Evolutionary conservation across 495 filamentous ascomycete species (phyloP).

Genomic region (Xylaria curta): DNA sequence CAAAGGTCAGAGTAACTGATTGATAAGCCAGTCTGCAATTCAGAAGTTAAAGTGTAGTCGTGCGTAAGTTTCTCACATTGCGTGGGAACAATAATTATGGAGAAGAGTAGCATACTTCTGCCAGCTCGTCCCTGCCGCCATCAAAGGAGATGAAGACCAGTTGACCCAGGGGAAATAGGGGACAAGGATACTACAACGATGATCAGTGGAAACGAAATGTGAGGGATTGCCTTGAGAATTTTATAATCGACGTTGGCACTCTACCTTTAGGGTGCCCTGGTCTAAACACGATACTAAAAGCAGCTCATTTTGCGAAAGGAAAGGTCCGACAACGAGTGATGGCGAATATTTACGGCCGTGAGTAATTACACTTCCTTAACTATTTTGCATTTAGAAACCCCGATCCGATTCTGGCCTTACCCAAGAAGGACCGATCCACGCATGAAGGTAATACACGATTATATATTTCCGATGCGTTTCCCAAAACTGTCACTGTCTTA

Average conservation of each 20-base stretch:
- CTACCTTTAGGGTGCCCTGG: not conserved
- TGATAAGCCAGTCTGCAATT: slow-evolving; percentile 27
- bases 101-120: not conserved
- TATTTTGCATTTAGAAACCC: not conserved
- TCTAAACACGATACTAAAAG: not conserved
- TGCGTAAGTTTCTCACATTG: not conserved
- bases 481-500: not conserved
- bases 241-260: not conserved
- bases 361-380: not conserved
- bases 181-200: not conserved
- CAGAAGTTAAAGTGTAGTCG: not conserved
- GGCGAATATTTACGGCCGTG: not conserved
- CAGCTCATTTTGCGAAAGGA: not conserved
- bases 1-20: slow-evolving; percentile 22
- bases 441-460: not conserved
- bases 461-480: not conserved
- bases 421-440: not conserved
- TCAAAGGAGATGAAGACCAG: not conserved
- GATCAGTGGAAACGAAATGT: not conserved
- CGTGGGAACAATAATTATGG: not conserved
- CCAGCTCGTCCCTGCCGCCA: not conserved
- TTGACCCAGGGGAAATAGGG: not conserved
- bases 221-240: not conserved
- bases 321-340: not conserved
- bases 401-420: not conserved